Conservation (phyloP, 129 eudicot genomes). For the Saposhnikovia divaricata region DNA sequence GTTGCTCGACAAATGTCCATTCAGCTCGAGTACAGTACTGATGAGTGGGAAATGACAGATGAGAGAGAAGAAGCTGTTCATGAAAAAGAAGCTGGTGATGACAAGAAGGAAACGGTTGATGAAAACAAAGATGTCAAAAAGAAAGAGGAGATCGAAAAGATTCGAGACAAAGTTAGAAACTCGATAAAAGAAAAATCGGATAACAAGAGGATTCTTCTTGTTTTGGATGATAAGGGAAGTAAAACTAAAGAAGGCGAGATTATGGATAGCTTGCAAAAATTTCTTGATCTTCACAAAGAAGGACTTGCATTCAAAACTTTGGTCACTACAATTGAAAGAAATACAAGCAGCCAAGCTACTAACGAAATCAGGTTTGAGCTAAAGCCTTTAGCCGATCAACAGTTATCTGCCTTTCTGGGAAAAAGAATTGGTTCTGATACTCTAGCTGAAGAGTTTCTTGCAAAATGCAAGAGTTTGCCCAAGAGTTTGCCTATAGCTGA, state of each 20-base stretch:
- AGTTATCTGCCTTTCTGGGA: slow-evolving; percentile 6
- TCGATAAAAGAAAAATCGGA: not conserved
- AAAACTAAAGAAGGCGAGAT: not conserved
- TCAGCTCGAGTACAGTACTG: not conserved
- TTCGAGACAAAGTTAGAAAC: not conserved
- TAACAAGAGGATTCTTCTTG: slow-evolving; percentile 18
- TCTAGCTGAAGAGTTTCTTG: slow-evolving; percentile 4
- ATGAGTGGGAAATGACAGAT: slow-evolving; percentile 23
- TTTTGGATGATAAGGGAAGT: slow-evolving; percentile 31
- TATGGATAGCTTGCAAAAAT: not conserved
- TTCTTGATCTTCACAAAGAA: not conserved
- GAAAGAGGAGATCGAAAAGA: not conserved
- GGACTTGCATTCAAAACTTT: not conserved
- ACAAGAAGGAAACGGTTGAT: slow-evolving; percentile 16
- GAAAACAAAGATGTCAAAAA: not conserved
- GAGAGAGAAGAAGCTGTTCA: slow-evolving; percentile 11
- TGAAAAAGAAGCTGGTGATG: slow-evolving; percentile 16
- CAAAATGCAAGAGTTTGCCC: slow-evolving; percentile 16
- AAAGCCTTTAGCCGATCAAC: slow-evolving; percentile 10
- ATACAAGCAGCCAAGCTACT: not conserved
- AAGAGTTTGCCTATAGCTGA: slow-evolving; percentile 17
- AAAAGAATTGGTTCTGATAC: not conserved
- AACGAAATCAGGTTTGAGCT: not conserved
- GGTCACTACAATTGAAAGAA: slow-evolving; percentile 9
- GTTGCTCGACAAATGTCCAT: slow-evolving; percentile 38